Evolutionary conservation across 345 rosid species (phyloP), one percentile per base, ranked within the genome.

Genomic region (Cochlearia excelsa): DNA sequence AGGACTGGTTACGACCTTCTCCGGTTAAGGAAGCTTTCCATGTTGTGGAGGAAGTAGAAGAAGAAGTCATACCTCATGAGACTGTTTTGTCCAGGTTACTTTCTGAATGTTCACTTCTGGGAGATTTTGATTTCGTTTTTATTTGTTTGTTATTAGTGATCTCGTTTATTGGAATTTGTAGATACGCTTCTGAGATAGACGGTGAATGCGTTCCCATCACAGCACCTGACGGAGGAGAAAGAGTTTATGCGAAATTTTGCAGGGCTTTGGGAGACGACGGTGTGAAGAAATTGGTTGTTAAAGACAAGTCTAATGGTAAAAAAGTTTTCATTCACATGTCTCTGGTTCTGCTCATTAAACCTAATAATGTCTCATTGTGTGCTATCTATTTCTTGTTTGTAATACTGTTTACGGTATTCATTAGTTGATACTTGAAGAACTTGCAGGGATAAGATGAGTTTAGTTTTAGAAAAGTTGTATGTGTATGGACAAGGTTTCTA

Each of bases 201-300:
- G 97, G 99, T 3, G 94, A 82, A 52, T 89, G 80, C 34, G 4
- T 93, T 55, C 91, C 97, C 1, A 79, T 93, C 43, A 93, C 97
- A 2, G 91, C 91, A 4, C 94, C 95, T 0, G 76, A 75, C 51
- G 86, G 90, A 10, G 85, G 94, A n/a, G 88, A 87, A 29, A 82
- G 95, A 81, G 89, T 93, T 75, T 93, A 93, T 55, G 89, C 82
- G 6, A 93, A 81, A 79, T 71, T 93, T 34, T 77, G 77, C 60
- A 65, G 85, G 69, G 57, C 67, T 42, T 71, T 74, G 54, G 63
- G 60, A 49, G 86, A 82, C 42, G 76, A 68, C 46, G 55, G 48
- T 29, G 48, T 54, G 60, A 77, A 74, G 75, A 79, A 71, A 72
- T 60, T 83, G 75, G 71, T 79, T 61, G 3, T 77, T 26, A 77